Evolutionary conservation across 331 rosid genomes (phyloP).

Genomic region (Spiraea crenata): DNA sequence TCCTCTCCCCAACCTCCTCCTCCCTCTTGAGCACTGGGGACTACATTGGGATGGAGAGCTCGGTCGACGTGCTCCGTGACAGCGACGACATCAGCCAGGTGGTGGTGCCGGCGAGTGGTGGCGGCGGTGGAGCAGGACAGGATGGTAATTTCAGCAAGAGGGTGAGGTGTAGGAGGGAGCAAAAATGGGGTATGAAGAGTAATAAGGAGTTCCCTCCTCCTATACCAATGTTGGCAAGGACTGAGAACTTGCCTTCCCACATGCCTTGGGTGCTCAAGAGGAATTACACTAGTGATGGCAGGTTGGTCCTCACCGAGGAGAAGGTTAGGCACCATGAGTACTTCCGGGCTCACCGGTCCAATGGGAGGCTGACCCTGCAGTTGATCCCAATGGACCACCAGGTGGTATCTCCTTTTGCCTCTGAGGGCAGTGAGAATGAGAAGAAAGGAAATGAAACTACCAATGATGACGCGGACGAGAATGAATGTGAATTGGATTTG

Average conservation of each 20-base stretch:
- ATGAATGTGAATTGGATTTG: not conserved
- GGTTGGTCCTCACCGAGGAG: conserved; percentile 62
- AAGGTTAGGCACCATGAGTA: conserved; percentile 55
- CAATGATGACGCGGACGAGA: not conserved
- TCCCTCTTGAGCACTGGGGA: conserved; percentile 21
- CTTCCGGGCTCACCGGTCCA: conserved; percentile 51
- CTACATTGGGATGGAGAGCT: conserved; percentile 61
- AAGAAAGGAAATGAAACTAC: not conserved
- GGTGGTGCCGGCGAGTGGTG: not conserved
- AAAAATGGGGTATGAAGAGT: conserved; percentile 6
- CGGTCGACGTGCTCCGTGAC: conserved; percentile 34
- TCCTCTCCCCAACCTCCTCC: not conserved
- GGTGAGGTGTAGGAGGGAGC: conserved; percentile 12
- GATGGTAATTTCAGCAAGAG: not conserved
- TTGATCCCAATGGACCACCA: conserved; percentile 47
- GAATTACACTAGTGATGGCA: conserved; percentile 54
- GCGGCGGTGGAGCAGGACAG: not conserved
- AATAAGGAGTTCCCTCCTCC: conserved; percentile 62
- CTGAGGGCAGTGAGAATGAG: not conserved
- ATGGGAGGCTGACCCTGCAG: conserved; percentile 67
- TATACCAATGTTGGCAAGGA: conserved; percentile 47
- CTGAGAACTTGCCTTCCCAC: conserved; percentile 48
- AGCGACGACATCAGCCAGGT: not conserved
- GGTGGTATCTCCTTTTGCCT: not conserved
- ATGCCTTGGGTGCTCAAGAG: conserved; percentile 67